Conservation (phyloP, 2,329 filamentous ascomycete genomes). For the Aspergillus cejpii region DNA sequence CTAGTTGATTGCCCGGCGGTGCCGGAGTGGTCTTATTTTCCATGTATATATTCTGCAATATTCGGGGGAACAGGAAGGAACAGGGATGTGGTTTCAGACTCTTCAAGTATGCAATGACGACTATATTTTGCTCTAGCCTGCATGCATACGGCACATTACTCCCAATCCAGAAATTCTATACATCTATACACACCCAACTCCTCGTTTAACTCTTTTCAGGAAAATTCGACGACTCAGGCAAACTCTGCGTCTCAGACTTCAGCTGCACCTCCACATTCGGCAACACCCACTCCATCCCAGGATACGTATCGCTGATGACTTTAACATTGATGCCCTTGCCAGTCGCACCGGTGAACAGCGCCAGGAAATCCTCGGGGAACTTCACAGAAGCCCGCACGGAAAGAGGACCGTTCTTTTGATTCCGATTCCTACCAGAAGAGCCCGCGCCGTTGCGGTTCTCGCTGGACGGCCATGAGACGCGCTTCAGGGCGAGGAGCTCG, state of each 20-base stretch:
- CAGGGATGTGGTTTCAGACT: background rate
- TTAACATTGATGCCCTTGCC: conserved; percentile 61
- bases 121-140: too few relatives aligned
- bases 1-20: background rate
- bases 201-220: conserved; percentile 11
- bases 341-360: conserved; percentile 32
- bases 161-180: too few relatives aligned
- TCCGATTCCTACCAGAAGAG: conserved; percentile 12
- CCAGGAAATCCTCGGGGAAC: conserved; percentile 23
- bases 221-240: conserved; percentile 12
- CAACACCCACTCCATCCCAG: conserved; percentile 62
- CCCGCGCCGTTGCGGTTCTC: conserved; percentile 11
- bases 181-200: background rate
- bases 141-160: too few relatives aligned
- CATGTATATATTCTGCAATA: background rate
- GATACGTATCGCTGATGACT: conserved; percentile 81
- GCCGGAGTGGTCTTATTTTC: background rate
- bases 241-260: conserved; percentile 21
- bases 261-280: conserved; percentile 46
- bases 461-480: conserved; percentile 63
- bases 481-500: conserved; percentile 78
- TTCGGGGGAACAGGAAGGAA: background rate
- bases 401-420: conserved; percentile 11
- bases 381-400: conserved; percentile 28
- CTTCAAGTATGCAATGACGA: background rate